phyloP scores from a whole-genome alignment of 2,329 filamentous ascomycete genomes.

The Fusarium liriodendri region DNA sequence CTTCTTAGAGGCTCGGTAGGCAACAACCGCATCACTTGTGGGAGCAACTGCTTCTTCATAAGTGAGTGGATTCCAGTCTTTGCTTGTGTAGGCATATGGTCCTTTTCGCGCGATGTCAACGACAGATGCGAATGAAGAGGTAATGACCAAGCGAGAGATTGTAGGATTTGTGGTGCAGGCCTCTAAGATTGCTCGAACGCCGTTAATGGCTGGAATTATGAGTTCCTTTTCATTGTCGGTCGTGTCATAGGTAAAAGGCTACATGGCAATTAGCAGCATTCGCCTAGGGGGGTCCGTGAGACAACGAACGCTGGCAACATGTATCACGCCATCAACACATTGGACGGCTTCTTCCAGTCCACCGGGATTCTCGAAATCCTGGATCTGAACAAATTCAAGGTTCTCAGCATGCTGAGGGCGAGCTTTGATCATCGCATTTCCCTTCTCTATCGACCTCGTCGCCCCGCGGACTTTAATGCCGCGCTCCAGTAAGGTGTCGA shows the following conservation, averaged over 20 bases:
- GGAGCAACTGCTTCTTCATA: conserved; percentile 58
- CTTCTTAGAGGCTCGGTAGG: conserved; percentile 51
- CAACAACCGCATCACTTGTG: conserved; percentile 52
- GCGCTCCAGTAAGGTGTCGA: conserved; percentile 45
- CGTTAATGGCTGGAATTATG: conserved; percentile 58
- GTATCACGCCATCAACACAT: conserved; percentile 56
- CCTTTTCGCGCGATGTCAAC: conserved; percentile 61
- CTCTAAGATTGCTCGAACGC: conserved; percentile 55
- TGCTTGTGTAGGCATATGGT: conserved; percentile 63
- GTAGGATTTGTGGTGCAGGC: conserved; percentile 40
- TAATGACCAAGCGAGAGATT: conserved; percentile 61
- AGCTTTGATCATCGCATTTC: conserved; percentile 50
- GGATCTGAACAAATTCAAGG: conserved; percentile 56
- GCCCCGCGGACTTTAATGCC: conserved; percentile 48
- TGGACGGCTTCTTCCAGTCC: conserved; percentile 53
- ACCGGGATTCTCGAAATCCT: conserved; percentile 53
- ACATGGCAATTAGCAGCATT: background rate
- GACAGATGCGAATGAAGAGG: conserved; percentile 76
- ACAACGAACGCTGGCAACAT: conserved; percentile 55
- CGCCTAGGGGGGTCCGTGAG: no score
- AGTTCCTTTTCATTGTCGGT: conserved; percentile 58
- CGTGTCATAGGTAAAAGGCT: conserved; percentile 58
- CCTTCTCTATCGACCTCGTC: conserved; percentile 46
- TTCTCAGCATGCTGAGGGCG: conserved; percentile 48
- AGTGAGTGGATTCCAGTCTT: conserved; percentile 69